Evolutionary conservation across 2,329 filamentous ascomycete species (phyloP).

Genomic region (Colletotrichum simmondsii): DNA sequence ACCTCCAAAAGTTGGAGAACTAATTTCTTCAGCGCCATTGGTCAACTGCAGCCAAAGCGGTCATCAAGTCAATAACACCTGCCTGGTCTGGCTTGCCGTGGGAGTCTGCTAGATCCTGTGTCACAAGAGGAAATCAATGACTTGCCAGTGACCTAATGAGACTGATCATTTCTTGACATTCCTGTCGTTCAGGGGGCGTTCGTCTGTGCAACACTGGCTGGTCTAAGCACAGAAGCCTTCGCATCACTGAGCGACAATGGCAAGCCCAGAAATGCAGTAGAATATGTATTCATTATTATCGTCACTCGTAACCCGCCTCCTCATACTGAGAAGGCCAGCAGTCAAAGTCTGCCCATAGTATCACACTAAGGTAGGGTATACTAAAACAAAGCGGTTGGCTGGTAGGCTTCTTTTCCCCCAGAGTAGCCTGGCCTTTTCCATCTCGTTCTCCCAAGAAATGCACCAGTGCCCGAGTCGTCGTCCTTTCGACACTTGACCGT

Average conservation of each 20-base stretch:
- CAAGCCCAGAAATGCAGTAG: not conserved
- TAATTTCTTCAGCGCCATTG: not conserved
- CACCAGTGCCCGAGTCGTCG: not conserved
- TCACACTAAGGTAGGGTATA: not conserved
- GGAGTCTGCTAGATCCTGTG: not conserved
- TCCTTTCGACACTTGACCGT: not conserved
- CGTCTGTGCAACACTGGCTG: not conserved
- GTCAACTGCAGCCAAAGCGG: not conserved
- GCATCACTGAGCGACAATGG: not conserved
- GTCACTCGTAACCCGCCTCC: slow-evolving; percentile 15
- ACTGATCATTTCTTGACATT: slow-evolving; percentile 12
- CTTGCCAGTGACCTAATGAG: not conserved
- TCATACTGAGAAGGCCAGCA: not conserved
- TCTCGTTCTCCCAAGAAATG: not conserved
- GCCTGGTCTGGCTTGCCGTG: not conserved
- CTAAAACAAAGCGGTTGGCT: not conserved
- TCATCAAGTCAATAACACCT: not conserved
- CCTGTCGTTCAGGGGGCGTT: not conserved
- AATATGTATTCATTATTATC: slow-evolving; percentile 10
- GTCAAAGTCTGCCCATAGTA: slow-evolving; percentile 11
- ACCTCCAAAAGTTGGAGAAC: not conserved
- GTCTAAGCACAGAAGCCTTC: not conserved
- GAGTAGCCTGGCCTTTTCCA: not conserved
- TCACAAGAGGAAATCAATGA: not conserved
- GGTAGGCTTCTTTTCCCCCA: not conserved